Base-by-base conservation (phyloP, 441 rosid species). In the Kokia cookei region DNA sequence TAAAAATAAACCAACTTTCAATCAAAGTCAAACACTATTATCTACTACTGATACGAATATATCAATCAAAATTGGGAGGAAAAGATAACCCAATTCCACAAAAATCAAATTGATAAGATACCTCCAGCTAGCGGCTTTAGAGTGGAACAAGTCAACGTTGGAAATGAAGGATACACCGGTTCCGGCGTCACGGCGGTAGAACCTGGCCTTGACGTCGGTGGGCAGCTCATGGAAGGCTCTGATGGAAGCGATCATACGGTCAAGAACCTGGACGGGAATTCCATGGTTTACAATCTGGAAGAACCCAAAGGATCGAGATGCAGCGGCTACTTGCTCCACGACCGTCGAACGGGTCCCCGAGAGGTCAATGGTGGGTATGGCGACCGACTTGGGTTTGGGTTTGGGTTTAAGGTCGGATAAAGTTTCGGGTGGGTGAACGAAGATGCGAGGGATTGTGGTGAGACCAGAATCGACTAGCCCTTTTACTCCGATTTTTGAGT, bases 41-140 rank as follows among this genome's bases (percentile, higher is more conserved):
- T 37, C 40, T 6, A 37, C 40, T 6, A 37, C 2, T 6, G 8
- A 37, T 37, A 6, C 40, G 2, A 37, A 37, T 37, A 37, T 37
- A 6, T 37, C 40, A 37, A 37, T 37, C 40, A 37, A 37, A 37
- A 37, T 37, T 37, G 40, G 40, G 40, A 37, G 40, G 40, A 37
- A 37, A 37, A 37, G 55, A 14, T 50, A 50, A 50, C 7, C 19
- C 55, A 50, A 50, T 15, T 50, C 5, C 19, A 50, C 19, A 50
- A 50, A 4, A n/a, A 15, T 1, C 5, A 13, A 15, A 14, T 15
- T 5, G 55, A 50, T 9, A 40, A 12, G 22, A 40, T 32, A 82
- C 89, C 89, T 89, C 91, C 86, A 86, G 80, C 84, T 86, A 2
- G 89, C 89, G 42, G 89, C 88, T 64, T 80, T 85, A 24, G 90